Conservation (phyloP, 805 yeast species). For the Candida methanosorbosa region DNA sequence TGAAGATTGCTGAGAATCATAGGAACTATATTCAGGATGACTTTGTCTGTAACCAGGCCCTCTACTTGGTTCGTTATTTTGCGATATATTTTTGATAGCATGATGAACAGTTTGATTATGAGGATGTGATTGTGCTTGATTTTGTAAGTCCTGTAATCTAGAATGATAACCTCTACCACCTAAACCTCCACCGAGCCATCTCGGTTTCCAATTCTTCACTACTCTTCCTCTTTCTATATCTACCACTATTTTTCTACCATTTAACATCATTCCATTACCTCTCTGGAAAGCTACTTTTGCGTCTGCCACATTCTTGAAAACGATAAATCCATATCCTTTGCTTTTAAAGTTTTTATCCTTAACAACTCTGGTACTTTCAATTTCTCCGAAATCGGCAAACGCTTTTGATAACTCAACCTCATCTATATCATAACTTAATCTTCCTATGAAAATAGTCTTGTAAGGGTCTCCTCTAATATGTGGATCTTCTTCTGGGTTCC, state of each 20-base stretch:
- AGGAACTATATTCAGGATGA: too few species aligned
- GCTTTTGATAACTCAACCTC: constrained; percentile 62
- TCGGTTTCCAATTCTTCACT: constrained; percentile 60
- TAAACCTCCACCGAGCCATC: constrained; percentile 84
- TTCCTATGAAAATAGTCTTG: constrained; percentile 67
- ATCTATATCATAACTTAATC: constrained; percentile 54
- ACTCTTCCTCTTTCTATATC: constrained; percentile 67
- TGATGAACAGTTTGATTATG: too few species aligned
- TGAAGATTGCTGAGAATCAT: too few species aligned
- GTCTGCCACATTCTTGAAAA: constrained; percentile 52
- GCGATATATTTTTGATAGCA: too few species aligned
- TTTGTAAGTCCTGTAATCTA: too few species aligned
- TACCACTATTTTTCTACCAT: constrained; percentile 50
- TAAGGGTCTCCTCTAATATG: constrained; percentile 64
- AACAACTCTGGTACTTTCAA: constrained; percentile 54
- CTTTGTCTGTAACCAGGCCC: too few species aligned
- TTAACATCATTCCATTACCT: constrained; percentile 43
- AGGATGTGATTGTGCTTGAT: too few species aligned
- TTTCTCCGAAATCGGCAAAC: constrained; percentile 59
- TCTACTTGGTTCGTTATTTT: too few species aligned
- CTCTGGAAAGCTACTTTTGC: constrained; percentile 55
- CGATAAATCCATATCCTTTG: constrained; percentile 79
- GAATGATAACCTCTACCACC: constrained; percentile 47
- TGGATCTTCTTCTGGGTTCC: constrained; percentile 54
- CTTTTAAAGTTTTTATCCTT: constrained; percentile 45